Base-by-base conservation (phyloP, 805 yeast genomes). In the Barnettozyma botsteinii region DNA sequence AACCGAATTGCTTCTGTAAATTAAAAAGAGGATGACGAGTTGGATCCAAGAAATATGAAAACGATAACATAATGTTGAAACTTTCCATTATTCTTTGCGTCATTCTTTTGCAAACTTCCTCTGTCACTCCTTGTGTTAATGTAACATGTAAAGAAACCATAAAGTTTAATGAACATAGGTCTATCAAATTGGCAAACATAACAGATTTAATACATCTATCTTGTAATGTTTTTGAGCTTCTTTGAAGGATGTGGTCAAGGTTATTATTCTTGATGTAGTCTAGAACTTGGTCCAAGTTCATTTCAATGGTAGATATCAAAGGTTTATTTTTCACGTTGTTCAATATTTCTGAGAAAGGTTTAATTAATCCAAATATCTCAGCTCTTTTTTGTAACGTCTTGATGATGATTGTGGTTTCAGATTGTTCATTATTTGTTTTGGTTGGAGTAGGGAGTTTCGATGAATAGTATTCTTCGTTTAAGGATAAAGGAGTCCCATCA, bases 401-500 rank as follows among this genome's bases (percentile, higher is more conserved):
- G 12, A 37, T 6, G 38, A 36, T 27, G 40, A 40, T 19, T 41
- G 41, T 4, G 29, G 41, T n/a, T 36, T 32, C 12, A 28, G 40
- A 8, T 42, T 32, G 13, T 18, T 38, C 24, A 37, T 14, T 19
- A 28, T 25, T 9, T 14, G 28, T 20, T n/a, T 31, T 11, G 4
- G 18, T 5, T 4, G 20, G 34, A 7, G 14, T 12, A 7, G 48
- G 47, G 3, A 43, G 34, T 20, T 41, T 37, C 1, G 48, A 39
- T 4, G 44, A 29, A 32, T 40, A 43, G 3, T 38, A 40, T 3
- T 48, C 42, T 4, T 19, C 29, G 12, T 21, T 26, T 7, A 48
- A 22, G 7, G 46, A 39, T n/a, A 48, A 26, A 8, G 52, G 48
- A 2, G 46, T 37, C 0, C 52, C 50, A 26, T 48, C 52, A 29